Evolutionary conservation across 192 early-diverging fungal species (phyloP), one percentile per base, ranked within the genome.

Genomic region (Dissophora ornata): DNA sequence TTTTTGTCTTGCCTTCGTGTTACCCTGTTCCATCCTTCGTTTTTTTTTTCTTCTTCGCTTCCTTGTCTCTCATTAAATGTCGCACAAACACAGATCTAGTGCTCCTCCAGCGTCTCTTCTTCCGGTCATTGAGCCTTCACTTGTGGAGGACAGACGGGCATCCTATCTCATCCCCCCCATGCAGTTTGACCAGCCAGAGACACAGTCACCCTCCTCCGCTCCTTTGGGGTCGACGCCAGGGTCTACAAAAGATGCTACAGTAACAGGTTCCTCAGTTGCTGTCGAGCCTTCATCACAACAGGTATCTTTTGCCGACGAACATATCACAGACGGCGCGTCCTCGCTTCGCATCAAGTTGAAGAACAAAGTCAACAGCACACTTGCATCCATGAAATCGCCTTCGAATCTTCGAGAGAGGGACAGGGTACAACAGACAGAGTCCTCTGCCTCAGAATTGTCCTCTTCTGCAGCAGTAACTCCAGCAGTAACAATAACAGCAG

Each of bases 331-430:
- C 4, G 60, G 53, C 22, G 16, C 24, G 3, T 60, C 73, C 3
- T 77, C 73, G 1, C 50, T 77, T 0, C 63, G 73, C 26, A 51
- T 54, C 24, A 77, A 77, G 25, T 62, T 77, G 34, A 77, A 67
- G 54, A 77, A 67, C 48, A 57, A 56, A 11, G 63, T 75, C 21
- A 46, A 54, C 50, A 75, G 29, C 50, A 75, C 62, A 18, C 57
- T 77, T 21, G 73, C 73, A 19, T 77, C 73, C 1, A 77, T 77
- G 26, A 61, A 57, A 46, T 77, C 73, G 0, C 67, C 73, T 1
- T 77, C 73, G 10, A 77, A 77, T 28, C 38, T 77, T 8, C 51
- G 61, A 12, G 69, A 71, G 16, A 55, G 30, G 44, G 46, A 29
- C 40, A 67, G 62, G 28, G 52, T 30, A 9, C 62, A 45, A 0